Evolutionary conservation across 306 rosid genomes (phyloP), one percentile per base, ranked within the genome.

Genomic region (Datisca glomerata): DNA sequence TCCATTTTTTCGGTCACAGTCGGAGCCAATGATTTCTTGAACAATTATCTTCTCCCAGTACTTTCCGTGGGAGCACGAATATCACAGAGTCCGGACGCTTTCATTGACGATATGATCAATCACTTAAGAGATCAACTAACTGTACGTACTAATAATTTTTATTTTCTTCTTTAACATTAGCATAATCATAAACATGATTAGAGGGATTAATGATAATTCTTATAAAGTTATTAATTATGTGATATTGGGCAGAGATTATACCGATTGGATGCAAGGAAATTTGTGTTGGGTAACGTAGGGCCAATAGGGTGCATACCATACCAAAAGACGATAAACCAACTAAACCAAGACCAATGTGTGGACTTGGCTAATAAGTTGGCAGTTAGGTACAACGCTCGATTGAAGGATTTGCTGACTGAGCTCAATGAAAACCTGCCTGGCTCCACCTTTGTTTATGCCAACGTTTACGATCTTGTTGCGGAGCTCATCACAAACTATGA

Each of bases 231-330:
- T n/a, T n/a, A n/a, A n/a, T n/a, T n/a, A 18, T 8, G 12, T 2
- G 20, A 19, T 28, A 31, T 25, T 9, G 38, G 43, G 39, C 76
- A 83, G 98, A 80, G 86, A 47, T 69, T 89, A 7, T 89, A 84
- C 55, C 25, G 59, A 55, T n/a, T 84, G 72, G 98, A 84, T 70
- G 98, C 68, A 33, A 45, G 93, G 14, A 89, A 89, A 46, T 84
- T 89, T 60, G 84, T 89, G 21, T 62, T 89, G 17, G 91, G 81
- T 4, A 89, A 80, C 12, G 93, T 89, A 20, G 98, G 95, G 1
- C 98, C 98, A 19, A 63, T 89, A 42, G 98, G 98, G 0, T 89
- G 98, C 62, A 89, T 89, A 37, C 98, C 98, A 2, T 89, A 89
- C 49, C 95, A 83, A 29, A 89, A 59, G 70, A 84, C 86, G 0